Percentiles rank a stretch among this genome's conserved stretches.
Evolutionary conservation across 2,329 filamentous ascomycete species (phyloP).

Genomic region (Phialophora verrucosa): DNA sequence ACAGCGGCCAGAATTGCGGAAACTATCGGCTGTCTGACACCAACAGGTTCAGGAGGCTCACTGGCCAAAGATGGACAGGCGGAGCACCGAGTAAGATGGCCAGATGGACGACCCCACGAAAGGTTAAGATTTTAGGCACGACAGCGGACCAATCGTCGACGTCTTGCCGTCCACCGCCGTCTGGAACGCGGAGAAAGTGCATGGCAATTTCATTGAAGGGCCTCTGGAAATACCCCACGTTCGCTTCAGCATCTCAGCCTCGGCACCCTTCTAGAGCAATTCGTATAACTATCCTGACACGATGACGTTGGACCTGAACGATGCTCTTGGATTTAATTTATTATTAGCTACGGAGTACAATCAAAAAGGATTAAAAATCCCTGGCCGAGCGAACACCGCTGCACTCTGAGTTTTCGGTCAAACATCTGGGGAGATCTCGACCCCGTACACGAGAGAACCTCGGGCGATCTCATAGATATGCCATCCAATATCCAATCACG

Average conservation of each 20-base stretch:
- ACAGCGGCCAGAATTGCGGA: neutral
- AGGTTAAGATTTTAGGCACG: neutral
- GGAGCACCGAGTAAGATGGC: neutral
- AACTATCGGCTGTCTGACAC: neutral
- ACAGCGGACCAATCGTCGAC: neutral
- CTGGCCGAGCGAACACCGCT: neutral
- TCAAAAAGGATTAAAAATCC: too few relatives aligned
- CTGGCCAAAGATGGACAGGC: neutral
- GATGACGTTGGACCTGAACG: neutral
- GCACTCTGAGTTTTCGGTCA: neutral
- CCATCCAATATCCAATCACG: neutral
- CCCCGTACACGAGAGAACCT: neutral
- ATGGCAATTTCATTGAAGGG: neutral
- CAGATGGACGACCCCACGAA: neutral
- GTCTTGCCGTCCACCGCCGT: neutral
- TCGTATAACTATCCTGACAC: neutral
- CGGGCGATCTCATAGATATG: neutral
- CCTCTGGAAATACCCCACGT: slow-evolving; percentile 4
- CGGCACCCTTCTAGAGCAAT: neutral
- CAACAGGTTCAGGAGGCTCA: neutral
- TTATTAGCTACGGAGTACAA: neutral
- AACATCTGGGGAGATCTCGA: neutral
- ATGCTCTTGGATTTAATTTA: neutral
- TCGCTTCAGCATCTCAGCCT: neutral
- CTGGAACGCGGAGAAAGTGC: slow-evolving; percentile 5